phyloP scores from a whole-genome alignment of 805 yeast species.

The Ogataea chonburiensis region DNA sequence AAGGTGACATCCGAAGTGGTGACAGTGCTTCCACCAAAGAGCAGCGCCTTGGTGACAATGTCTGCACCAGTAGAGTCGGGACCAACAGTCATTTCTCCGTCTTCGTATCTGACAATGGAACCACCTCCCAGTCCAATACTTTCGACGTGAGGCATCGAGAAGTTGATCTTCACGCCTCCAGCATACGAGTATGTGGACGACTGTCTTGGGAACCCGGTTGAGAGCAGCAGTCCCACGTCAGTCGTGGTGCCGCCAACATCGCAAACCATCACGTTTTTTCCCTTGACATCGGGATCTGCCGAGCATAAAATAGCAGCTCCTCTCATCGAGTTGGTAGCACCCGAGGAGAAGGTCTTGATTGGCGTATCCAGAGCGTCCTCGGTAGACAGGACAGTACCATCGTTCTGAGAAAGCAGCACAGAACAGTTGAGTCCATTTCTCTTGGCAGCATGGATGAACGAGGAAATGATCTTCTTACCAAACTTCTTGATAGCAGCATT shows the following conservation, averaged over 20 bases:
- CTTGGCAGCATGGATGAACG: conserved; percentile 6
- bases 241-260: conserved; percentile 13
- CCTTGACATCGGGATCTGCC: conserved; percentile 5
- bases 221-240: conserved; percentile 7
- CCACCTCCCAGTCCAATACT: conserved; percentile 10
- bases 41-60: conserved; percentile 5
- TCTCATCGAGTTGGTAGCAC: conserved; percentile 12
- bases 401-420: conserved; percentile 7
- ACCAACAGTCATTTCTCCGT: conserved; percentile 4
- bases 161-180: conserved; percentile 11
- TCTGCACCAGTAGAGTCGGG: conserved; percentile 11
- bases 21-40: conserved; percentile 9
- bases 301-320: conserved; percentile 12
- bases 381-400: conserved; percentile 8
- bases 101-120: conserved; percentile 8
- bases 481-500: conserved; percentile 10
- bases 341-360: conserved; percentile 9
- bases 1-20: conserved; percentile 9
- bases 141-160: conserved; percentile 11
- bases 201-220: conserved; percentile 10
- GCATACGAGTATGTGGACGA: conserved; percentile 10
- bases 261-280: conserved; percentile 8
- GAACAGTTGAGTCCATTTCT: conserved; percentile 8
- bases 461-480: conserved; percentile 6
- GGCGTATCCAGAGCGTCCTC: conserved; percentile 10